phyloP scores from a whole-genome alignment of 1,139 yeast species.

The Taphrina deformans region DNA sequence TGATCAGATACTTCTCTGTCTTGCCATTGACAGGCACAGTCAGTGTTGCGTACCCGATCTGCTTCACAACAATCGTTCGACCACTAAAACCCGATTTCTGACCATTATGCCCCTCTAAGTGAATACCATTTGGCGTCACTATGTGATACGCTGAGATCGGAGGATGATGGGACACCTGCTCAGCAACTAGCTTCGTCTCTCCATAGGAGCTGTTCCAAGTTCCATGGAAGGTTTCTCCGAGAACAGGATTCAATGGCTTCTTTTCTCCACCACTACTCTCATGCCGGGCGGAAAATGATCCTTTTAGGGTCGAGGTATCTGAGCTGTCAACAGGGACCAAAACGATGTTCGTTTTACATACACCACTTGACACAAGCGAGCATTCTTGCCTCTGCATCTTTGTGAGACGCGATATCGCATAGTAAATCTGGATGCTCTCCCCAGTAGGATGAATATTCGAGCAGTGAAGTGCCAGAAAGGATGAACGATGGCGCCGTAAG shows the following conservation, averaged over 20 bases:
- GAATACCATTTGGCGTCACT: slow-evolving; percentile 66
- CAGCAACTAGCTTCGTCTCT: slow-evolving; percentile 60
- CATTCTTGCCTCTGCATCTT: slow-evolving; percentile 58
- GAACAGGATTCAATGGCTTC: slow-evolving; percentile 90
- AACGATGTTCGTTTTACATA: slow-evolving; percentile 45
- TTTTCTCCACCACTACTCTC: slow-evolving; percentile 79
- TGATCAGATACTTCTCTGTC: slow-evolving; percentile 70
- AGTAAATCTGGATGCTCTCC: slow-evolving; percentile 83
- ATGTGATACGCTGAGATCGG: slow-evolving; percentile 88
- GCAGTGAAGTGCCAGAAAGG: slow-evolving; percentile 81
- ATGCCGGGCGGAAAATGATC: slow-evolving; percentile 90
- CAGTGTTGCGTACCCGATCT: slow-evolving; percentile 84
- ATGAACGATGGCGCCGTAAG: slow-evolving; percentile 98
- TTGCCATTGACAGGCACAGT: slow-evolving; percentile 51
- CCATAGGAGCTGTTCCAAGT: slow-evolving; percentile 76
- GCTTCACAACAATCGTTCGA: slow-evolving; percentile 76
- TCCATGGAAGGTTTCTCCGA: slow-evolving; percentile 86
- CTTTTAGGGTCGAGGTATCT: slow-evolving; percentile 66
- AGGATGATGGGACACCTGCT: slow-evolving; percentile 98
- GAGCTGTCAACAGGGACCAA: not conserved
- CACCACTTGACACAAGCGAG: slow-evolving; percentile 87
- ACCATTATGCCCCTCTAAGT: slow-evolving; percentile 84
- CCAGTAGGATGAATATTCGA: slow-evolving; percentile 84
- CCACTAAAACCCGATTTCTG: slow-evolving; percentile 81
- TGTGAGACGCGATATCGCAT: slow-evolving; percentile 61